Conservation (phyloP, 2,329 filamentous ascomycete genomes). For the Venturia aucupariae region DNA sequence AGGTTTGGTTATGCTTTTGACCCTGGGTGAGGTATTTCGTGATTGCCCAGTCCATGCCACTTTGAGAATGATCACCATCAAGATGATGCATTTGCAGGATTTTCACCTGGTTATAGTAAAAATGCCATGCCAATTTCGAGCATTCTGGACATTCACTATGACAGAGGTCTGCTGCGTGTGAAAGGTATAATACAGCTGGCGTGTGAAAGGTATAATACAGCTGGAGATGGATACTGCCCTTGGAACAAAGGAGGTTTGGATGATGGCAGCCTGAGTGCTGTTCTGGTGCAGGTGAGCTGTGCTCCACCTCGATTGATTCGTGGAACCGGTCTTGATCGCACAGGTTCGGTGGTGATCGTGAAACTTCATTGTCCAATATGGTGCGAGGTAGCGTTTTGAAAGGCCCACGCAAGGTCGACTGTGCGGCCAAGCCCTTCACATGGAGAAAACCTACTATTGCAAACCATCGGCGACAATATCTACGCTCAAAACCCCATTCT, state of each 20-base stretch:
- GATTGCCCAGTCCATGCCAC: neutral
- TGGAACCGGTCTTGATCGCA: neutral
- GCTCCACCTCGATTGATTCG: neutral
- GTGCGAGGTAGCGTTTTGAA: neutral
- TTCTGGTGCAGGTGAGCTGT: neutral
- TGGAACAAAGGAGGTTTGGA: neutral
- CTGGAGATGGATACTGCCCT: neutral
- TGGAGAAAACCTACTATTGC: neutral
- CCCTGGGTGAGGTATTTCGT: neutral
- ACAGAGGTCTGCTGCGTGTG: too few relatives aligned
- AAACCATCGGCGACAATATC: neutral
- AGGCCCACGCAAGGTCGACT: neutral
- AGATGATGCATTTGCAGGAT: neutral
- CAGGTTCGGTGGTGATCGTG: neutral
- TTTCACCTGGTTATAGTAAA: constrained; percentile 5
- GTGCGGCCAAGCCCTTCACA: neutral
- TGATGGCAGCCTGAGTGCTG: neutral
- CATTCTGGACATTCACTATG: neutral
- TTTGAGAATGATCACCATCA: neutral
- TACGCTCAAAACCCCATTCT: neutral
- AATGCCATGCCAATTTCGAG: neutral
- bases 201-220: neutral
- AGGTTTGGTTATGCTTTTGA: neutral
- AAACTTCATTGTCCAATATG: constrained; percentile 5
- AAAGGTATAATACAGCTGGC: neutral